A percentile compares a stretch with the other conserved stretches of the same genome.
phyloP scores from a whole-genome alignment of 2,329 filamentous ascomycete species.

The Monosporascus sp. region DNA sequence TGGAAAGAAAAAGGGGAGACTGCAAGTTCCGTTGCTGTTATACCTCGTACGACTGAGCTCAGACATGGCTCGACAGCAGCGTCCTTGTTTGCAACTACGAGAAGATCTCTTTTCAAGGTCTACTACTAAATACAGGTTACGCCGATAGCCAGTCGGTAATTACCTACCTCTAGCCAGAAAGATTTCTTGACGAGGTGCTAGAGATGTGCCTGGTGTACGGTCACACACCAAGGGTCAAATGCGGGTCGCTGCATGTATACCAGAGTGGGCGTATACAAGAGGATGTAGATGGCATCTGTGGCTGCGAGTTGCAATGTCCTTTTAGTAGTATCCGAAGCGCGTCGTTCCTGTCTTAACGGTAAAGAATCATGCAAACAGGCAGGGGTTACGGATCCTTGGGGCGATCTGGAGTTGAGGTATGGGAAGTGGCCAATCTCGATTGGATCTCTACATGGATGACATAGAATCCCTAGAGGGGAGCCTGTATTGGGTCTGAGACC shows the following conservation, averaged over 20 bases:
- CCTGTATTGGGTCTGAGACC: conserved; percentile 13
- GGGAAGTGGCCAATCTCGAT: conserved; percentile 16
- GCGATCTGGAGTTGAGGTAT: conserved; percentile 11
- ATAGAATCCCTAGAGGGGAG: conserved; percentile 5
- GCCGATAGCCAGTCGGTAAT: conserved; percentile 1
- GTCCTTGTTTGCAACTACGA: conserved; percentile 14
- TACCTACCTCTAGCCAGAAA: not conserved
- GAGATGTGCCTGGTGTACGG: not conserved
- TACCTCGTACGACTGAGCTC: conserved; percentile 25
- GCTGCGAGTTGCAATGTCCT: conserved; percentile 11
- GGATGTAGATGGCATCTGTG: conserved; percentile 12
- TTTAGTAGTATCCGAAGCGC: conserved; percentile 10
- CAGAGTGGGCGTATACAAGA: not conserved
- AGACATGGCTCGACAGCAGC: conserved; percentile 16
- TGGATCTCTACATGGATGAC: conserved; percentile 14
- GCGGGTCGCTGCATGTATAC: not conserved
- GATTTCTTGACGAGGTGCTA: not conserved
- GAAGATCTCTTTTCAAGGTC: conserved; percentile 9
- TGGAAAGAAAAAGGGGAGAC: conserved; percentile 18
- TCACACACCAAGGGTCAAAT: not conserved
- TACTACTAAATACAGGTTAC: conserved; percentile 13
- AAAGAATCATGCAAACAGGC: conserved; percentile 10
- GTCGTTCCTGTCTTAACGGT: conserved; percentile 14
- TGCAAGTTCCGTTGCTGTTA: conserved; percentile 30
- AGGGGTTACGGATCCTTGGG: conserved; percentile 7